These are phyloP conservation scores for Pneumocystis carinii DNA, from an alignment of 1,139 yeast species.

Conservation along the genomic window DNA sequence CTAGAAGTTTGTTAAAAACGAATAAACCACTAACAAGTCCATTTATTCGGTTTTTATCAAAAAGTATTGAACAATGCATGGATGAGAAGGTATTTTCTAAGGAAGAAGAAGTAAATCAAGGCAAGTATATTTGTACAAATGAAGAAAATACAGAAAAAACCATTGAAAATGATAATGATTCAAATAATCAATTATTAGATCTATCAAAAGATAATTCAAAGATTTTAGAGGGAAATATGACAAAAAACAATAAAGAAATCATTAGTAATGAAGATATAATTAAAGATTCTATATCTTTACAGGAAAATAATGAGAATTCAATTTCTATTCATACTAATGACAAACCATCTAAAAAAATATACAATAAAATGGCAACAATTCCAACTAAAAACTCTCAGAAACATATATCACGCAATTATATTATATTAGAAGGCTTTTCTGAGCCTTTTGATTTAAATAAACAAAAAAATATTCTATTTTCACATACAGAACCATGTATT, in stretches of 20 bases:
- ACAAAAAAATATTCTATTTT: background rate
- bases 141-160: background rate
- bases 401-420: background rate
- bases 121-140: background rate
- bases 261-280: background rate
- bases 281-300: background rate
- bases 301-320: background rate
- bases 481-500: background rate
- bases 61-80: background rate
- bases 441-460: background rate
- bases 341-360: background rate
- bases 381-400: background rate
- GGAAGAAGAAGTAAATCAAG: background rate
- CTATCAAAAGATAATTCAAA: conserved; percentile 1
- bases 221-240: background rate
- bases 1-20: background rate
- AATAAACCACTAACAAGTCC: background rate
- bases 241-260: background rate
- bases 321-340: background rate
- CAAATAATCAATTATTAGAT: background rate
- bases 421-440: background rate
- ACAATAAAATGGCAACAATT: background rate
- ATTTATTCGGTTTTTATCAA: background rate
- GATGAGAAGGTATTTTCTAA: background rate
- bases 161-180: background rate